Base-by-base conservation (phyloP, 768 basidiomycete species). In the Kwoniella mangroviensis region DNA sequence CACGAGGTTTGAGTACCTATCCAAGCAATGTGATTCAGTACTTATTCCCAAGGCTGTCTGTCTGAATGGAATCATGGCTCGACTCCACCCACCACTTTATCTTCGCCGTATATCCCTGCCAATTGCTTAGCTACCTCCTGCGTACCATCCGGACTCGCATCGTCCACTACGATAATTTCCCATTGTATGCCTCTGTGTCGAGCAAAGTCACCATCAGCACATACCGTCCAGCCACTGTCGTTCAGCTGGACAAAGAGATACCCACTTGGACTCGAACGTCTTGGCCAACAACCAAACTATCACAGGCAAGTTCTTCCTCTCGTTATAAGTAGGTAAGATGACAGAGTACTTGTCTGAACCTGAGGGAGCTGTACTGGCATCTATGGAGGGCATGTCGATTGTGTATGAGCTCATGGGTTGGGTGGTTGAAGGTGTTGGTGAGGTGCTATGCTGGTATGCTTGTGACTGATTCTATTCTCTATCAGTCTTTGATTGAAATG, bases 301-400 rank as follows among this genome's bases (percentile, higher is more conserved):
- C 64, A 96, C 88, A 0, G 94, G 94, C 19, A 96, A 84, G 79
- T 96, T 95, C 84, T 91, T 92, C 78, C 94, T 89, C 81, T 95
- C 94, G 80, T 96, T 94, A 83, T 95, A 96, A 1, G 94, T 96
- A 40, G 94, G 94, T 1, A 96, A 87, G 77, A 96, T 94, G 70
- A 96, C 92, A 45, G 91, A 92, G 83, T 94, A 94, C 83, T 91
- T 94, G 74, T 84, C 80, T 45, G 68, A 22, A 54, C 62, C 68
- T 69, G 67, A 63, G 6, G 67, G 60, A 13, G 53, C 60, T 45
- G 67, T 57, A 51, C 57, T 60, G 52, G 63, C 71, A 40, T 60
- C 63, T 58, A 66, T 52, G 26, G 74, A 41, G 28, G 75, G 67
- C 75, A 76, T 76, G 41, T 76, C 70, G 49, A 76, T 76, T 56